Base-by-base conservation (phyloP, 768 basidiomycete genomes). In the Pilatotrama ljubarskyi region DNA sequence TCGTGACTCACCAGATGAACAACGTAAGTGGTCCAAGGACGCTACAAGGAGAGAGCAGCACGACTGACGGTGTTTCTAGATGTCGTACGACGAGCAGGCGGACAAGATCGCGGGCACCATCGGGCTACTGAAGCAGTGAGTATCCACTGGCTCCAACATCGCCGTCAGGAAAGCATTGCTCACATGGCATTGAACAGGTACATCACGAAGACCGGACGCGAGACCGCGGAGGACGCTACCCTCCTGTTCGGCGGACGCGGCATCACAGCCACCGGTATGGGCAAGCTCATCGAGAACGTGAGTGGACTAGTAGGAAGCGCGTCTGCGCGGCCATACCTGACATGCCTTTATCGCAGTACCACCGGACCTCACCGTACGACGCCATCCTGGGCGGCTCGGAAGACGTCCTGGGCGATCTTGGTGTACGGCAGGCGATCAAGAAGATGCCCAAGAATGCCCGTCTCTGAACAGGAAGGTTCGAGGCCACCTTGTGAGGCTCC, bases 191-290 rank as follows among this genome's bases (percentile, higher is more conserved):
- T 15, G 40, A 17, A 17, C 63, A 91, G 89, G 70, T 89, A 84
- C 66, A 82, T 90, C 29, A 86, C 89, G 11, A 78, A 81, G 38
- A 80, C 83, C 14, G 85, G 83, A 2, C 81, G 85, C 29, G 88
- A 91, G 72, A 81, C 80, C 7, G 88, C 90, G 35, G 73, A 79
- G 78, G 91, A 93, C 61, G 87, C 91, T 5, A 85, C 88, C 1
- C 88, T 91, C 73, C 82, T 96, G 36, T 96, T 95, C 58, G 95
- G 94, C 52, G 95, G 95, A 17, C 84, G 95, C 18, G 91, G 87
- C 24, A 78, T 98, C 64, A 97, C 95, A 0, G 78, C 82, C 43
- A 87, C 91, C 5, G 93, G 94, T 8, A 91, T 94, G 91, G 93
- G 93, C 61, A 87, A 84, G 73, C 73, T 86, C 43, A 82, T 93